Evolutionary conservation across 2,329 filamentous ascomycete species (phyloP), one percentile per base, ranked within the genome.

Genomic region (Claviceps sp.): DNA sequence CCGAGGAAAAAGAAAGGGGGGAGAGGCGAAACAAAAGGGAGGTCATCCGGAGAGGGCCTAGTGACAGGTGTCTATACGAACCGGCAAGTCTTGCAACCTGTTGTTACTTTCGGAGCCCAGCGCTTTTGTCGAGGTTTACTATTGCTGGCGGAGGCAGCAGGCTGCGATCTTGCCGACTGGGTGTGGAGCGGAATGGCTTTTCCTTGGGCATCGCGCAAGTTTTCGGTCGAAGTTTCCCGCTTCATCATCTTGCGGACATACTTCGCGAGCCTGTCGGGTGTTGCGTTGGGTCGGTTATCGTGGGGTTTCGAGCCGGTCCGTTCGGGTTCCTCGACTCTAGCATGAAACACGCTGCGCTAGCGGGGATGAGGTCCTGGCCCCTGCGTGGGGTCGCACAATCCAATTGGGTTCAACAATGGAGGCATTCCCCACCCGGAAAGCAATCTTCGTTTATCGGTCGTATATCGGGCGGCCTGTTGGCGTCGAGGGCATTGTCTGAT

Each of bases 71-170:
- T 44, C 38, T 20, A 34, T 9, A 52, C 50, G 50, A 37, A 52
- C 51, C 51, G 51, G 40, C 51, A 52, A 44, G 51, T 52, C 26
- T 46, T 52, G 51, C 51, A 52, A n/a, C 51, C 51, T 34, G 51
- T 49, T 34, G 30, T 45, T 22, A 52, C 40, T 34, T 50, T 52
- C 9, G 50, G 45, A 24, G 51, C 51, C 51, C 51, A 52, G 11
- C 51, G 51, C 24, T 50, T 52, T 22, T 52, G 46, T 18, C 51
- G 40, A 5, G 46, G 51, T 42, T 42, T 45, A 13, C 40, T 34
- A 40, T 26, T 44, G 41, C 20, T 48, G 26, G 11, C 37, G 20
- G 14, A 38, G 16, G 48, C 6, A 18, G 38, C 1, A 34, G 38
- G 14, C 38, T 50, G 48, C 16, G 38, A 43, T 43, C 16, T 42